Base-by-base conservation (phyloP, 2,329 filamentous ascomycete species). In the Aspergillus novoparasiticus region DNA sequence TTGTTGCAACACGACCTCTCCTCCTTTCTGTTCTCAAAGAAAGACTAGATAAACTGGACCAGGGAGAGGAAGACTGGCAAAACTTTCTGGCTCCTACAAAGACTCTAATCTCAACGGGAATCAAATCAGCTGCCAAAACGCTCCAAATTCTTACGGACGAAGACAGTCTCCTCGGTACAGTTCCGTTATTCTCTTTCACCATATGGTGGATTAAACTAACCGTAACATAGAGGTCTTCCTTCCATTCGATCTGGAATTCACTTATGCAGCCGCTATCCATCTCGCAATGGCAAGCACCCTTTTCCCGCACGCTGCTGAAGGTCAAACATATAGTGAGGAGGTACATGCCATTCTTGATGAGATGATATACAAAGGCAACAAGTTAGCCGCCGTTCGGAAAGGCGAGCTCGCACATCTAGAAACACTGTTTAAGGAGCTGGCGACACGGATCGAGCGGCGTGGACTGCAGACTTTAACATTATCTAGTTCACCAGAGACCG, bases 121-220 rank as follows among this genome's bases (percentile, higher is more conserved):
- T 81, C 23, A 80, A 81, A 39, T 81, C 79, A 0, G 79, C 79
- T 0, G 68, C 71, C 3, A 81, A 81, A 55, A 78, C 76, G 0
- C 66, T 81, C 0, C 76, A 80, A 46, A 80, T 81, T 0, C 60
- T 81, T 0, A 72, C 72, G 0, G 72, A 72, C 19, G 77, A 79
- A 26, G 72, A 78, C 6, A 72, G 75, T 16, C 66, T 78, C 0
- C 70, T 80, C 0, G 78, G 79, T 80, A 68, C 39, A 23, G 72
- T 50, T 3, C 2, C 39, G n/a, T 2, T 9, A 1, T 1, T n/a
- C 16, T 10, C 11, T 43, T 8, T 12, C 43, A 10, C 48, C 4
- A n/a, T 32, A 41, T n/a, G 2, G 19, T 19, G 19, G 6, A n/a
- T 1, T 28, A 5, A 11, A 43, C 23, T 53, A 46, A 32, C 32